These are phyloP conservation scores for Coniella vitis DNA, from an alignment of 2,329 filamentous ascomycete genomes.

Conservation along the genomic window DNA sequence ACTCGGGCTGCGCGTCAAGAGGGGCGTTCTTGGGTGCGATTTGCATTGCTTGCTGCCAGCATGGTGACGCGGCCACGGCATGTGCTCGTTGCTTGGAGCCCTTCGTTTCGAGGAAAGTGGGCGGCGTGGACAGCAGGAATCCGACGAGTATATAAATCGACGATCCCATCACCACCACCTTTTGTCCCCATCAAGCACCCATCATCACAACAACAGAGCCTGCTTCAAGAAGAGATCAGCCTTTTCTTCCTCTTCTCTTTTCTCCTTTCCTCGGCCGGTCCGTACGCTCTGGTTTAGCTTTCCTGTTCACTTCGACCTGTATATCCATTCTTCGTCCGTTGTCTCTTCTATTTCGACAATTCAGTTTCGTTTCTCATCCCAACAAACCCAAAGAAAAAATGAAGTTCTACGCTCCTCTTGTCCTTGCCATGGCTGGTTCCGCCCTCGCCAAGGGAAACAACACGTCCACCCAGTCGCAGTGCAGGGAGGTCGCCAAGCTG, in stretches of 20 bases:
- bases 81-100: not conserved
- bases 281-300: conserved; percentile 16
- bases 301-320: conserved; percentile 1
- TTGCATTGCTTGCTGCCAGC: not conserved
- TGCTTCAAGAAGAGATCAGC: not conserved
- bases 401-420: conserved; percentile 19
- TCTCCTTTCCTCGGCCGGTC: conserved; percentile 15
- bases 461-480: conserved; percentile 26
- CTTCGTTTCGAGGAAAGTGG: too few relatives aligned
- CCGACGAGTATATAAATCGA: not conserved
- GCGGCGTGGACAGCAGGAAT: not conserved
- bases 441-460: conserved; percentile 24
- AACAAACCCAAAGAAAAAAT: conserved; percentile 14
- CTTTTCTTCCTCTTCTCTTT: conserved; percentile 1
- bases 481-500: conserved; percentile 26
- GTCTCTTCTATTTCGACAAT: not conserved
- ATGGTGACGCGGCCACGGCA: not conserved
- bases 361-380: not conserved
- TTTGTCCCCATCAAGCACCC: conserved; percentile 2
- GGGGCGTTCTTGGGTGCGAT: conserved; percentile 5
- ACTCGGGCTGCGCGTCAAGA: conserved; percentile 10
- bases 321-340: not conserved
- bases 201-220: too few relatives aligned
- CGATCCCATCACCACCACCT: not conserved
- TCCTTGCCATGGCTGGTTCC: conserved; percentile 18